Percentiles rank a stretch among this genome's conserved stretches.
Conservation (phyloP, 2,329 filamentous ascomycete genomes). For the Aureobasidium melanogenum region DNA sequence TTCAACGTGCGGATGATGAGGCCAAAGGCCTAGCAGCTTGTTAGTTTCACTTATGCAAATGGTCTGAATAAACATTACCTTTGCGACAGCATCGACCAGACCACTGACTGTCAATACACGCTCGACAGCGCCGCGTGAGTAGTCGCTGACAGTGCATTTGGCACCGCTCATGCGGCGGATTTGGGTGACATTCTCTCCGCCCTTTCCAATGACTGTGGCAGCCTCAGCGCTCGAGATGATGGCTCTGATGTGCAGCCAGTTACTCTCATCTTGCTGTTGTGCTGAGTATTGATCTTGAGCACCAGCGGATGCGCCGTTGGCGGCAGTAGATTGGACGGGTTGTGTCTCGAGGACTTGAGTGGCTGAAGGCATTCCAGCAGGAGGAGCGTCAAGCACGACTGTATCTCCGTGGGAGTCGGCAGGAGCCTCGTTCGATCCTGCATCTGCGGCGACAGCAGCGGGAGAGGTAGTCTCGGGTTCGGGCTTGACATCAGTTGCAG, state of each 20-base stretch:
- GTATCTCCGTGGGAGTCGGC: constrained; percentile 60
- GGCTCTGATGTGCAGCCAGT: constrained; percentile 93
- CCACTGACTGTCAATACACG: constrained; percentile 96
- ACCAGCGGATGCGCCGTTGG: constrained; percentile 43
- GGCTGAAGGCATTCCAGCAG: constrained; percentile 39
- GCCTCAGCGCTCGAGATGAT: constrained; percentile 97
- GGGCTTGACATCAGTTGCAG: constrained; percentile 14
- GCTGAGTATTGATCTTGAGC: constrained; percentile 26
- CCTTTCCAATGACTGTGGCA: constrained; percentile 96
- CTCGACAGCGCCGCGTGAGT: constrained; percentile 92
- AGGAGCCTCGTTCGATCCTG: constrained; percentile 31
- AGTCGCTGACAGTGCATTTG: constrained; percentile 98
- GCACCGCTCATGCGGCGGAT: constrained; percentile 91
- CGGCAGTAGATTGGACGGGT: constrained; percentile 48
- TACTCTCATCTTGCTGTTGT: constrained; percentile 72
- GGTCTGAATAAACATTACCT: constrained; percentile 49
- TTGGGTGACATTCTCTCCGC: constrained; percentile 95
- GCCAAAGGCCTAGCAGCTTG: constrained; percentile 66
- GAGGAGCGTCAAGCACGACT: constrained; percentile 56
- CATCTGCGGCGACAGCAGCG: constrained; percentile 31
- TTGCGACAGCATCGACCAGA: constrained; percentile 90
- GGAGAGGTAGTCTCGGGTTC: constrained; percentile 31
- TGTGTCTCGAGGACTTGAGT: constrained; percentile 42
- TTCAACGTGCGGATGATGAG: constrained; percentile 97
- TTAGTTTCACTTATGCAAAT: constrained; percentile 20